Evolutionary conservation across 2,329 filamentous ascomycete species (phyloP), one percentile per base, ranked within the genome.

Genomic region (Colletotrichum sojae): DNA sequence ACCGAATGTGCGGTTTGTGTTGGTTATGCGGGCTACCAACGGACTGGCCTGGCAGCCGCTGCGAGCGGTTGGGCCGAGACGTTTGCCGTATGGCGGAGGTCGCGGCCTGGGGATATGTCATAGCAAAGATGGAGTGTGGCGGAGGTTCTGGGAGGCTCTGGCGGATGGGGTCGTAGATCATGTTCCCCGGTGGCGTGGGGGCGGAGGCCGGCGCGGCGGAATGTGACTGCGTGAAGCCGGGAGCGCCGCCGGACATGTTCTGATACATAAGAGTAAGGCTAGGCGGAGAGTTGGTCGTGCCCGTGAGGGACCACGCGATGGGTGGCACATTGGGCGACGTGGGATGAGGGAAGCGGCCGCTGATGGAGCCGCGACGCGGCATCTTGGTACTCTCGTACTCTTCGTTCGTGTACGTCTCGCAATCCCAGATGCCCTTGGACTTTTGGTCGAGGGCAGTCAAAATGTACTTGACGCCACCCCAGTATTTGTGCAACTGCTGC

Each of bases 381-480:
- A 63, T 53, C 72, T 91, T 88, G 3, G 89, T 89, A 75, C 89
- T 91, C 76, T 94, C 93, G 79, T 93, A 93, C 78, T 97, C 94
- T 76, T 97, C 94, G 1, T 81, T 82, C 0, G 88, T 90, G 71
- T 86, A 90, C 0, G 88, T 90, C 75, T 90, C 89, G 68, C 87
- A 94, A 75, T 97, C 94, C 79, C 91, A 93, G 45, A 95, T 93
- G 1, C 94, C 94, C 77, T 95, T 94, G 15, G 93, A 90, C 77
- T 96, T 96, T 74, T 97, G 94, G 73, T 97, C 93, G 12, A 97
- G 83, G 0, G 94, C 93, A 0, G 93, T 95, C 45, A 97, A 82
- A 46, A 97, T 97, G 76, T 97, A 97, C 66, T 93, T 91, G 27
- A 94, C 91, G 8, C 94, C 94, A 43, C 92, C 92, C 94, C 94